Conservation (phyloP, 2,329 filamentous ascomycete genomes). For the Colletotrichum nymphaeae region DNA sequence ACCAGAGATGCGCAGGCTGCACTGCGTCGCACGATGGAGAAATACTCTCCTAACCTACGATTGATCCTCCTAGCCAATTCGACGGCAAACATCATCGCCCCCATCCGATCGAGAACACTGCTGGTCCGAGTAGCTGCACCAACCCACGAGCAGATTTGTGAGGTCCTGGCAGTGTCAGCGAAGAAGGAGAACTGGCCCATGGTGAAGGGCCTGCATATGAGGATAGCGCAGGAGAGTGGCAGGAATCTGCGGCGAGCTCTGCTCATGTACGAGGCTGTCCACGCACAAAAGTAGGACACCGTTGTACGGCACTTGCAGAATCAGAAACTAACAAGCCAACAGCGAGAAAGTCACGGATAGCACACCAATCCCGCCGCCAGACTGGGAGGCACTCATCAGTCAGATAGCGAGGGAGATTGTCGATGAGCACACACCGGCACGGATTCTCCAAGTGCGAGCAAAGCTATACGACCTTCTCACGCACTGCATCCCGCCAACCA, state of each 20-base stretch:
- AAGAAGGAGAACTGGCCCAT: conserved; percentile 88
- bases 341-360: conserved; percentile 91
- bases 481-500: conserved; percentile 96
- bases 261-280: conserved; percentile 96
- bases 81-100: conserved; percentile 98
- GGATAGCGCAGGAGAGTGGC: conserved; percentile 90
- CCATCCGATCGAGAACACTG: conserved; percentile 91
- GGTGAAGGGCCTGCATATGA: conserved; percentile 79
- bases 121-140: conserved; percentile 93
- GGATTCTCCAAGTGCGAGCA: conserved; percentile 87
- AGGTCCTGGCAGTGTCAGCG: conserved; percentile 76
- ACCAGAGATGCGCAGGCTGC: conserved; percentile 96
- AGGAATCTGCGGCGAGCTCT: conserved; percentile 90
- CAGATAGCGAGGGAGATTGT: conserved; percentile 95
- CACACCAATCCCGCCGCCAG: conserved; percentile 91
- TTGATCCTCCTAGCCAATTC: conserved; percentile 94
- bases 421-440: conserved; percentile 89
- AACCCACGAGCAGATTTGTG: conserved; percentile 84
- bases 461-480: conserved; percentile 98
- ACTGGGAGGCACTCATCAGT: conserved; percentile 93
- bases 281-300: conserved; percentile 88
- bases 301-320: neutral
- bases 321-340: conserved; percentile 43
- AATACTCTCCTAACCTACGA: conserved; percentile 95
- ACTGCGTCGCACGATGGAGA: conserved; percentile 96